These are phyloP conservation scores for Alternaria gansuensis DNA, from an alignment of 2,329 filamentous ascomycete genomes.

Conservation along the genomic window DNA sequence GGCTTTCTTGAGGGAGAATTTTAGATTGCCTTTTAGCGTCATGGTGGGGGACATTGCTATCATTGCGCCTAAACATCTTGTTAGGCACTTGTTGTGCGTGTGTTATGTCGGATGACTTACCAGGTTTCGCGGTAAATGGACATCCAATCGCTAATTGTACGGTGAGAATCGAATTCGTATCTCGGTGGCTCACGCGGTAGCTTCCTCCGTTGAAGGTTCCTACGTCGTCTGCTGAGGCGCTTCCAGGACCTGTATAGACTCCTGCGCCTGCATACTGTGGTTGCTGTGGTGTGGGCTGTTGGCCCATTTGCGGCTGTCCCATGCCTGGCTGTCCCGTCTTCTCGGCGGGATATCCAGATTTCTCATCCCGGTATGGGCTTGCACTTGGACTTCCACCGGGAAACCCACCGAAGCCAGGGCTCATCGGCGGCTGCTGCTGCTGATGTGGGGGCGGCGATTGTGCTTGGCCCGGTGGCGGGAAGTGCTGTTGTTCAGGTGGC, in stretches of 20 bases:
- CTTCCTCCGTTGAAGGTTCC: constrained; percentile 98
- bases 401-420: constrained; percentile 40
- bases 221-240: constrained; percentile 75
- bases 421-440: constrained; percentile 34
- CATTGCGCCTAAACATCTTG: constrained; percentile 71
- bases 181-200: constrained; percentile 90
- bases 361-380: constrained; percentile 28
- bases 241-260: constrained; percentile 35
- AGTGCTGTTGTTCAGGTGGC: constrained; percentile 46
- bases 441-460: constrained; percentile 24
- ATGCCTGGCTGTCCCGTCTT: constrained; percentile 44
- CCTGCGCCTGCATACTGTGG: constrained; percentile 41
- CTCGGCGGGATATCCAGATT: constrained; percentile 9
- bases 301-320: constrained; percentile 39
- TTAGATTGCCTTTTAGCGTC: constrained; percentile 80
- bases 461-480: constrained; percentile 39
- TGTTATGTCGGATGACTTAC: constrained; percentile 51
- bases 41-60: constrained; percentile 93
- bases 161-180: constrained; percentile 88
- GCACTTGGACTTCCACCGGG: constrained; percentile 38
- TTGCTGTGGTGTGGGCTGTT: constrained; percentile 42
- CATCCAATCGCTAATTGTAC: constrained; percentile 90
- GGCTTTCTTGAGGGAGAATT: constrained; percentile 93
- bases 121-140: constrained; percentile 81
- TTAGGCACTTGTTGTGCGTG: neutral